Conservation (phyloP, 192 early-diverging fungal genomes). For the Coemansia sp. region DNA sequence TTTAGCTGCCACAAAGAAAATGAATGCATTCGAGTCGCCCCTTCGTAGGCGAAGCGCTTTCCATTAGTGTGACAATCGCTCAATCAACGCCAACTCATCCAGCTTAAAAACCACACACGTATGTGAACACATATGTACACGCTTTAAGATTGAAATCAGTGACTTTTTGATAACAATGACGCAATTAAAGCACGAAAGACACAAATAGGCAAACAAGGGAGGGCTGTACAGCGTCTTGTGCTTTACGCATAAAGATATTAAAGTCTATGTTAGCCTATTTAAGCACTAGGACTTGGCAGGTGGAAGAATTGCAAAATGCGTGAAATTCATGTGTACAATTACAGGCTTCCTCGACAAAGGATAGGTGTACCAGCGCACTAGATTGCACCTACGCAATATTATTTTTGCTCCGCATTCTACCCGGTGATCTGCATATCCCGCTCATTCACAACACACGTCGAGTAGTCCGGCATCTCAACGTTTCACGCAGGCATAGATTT, state of each 20-base stretch:
- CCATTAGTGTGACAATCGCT: not conserved
- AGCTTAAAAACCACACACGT: not conserved
- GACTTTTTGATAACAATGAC: not conserved
- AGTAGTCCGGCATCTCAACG: not conserved
- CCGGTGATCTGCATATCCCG: slow-evolving; percentile 1
- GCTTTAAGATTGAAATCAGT: not conserved
- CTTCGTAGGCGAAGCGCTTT: not conserved
- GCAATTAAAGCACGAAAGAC: slow-evolving; percentile 4
- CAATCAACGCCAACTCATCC: not conserved
- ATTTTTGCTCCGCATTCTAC: not conserved
- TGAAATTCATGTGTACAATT: not conserved
- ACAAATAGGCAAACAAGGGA: not conserved
- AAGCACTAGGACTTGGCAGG: not conserved
- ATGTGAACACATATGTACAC: too few relatives aligned
- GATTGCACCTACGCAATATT: not conserved
- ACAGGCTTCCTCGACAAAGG: not conserved
- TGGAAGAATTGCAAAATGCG: not conserved
- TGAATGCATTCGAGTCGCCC: not conserved
- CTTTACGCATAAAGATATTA: not conserved
- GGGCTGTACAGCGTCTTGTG: not conserved
- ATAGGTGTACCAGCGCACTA: not conserved
- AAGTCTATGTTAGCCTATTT: not conserved
- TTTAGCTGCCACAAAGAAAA: not conserved
- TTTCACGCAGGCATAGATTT: slow-evolving; percentile 2
- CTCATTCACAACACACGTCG: not conserved